These are phyloP conservation scores for Monascus ruber DNA, from an alignment of 2,329 filamentous ascomycete genomes.

Conservation along the genomic window DNA sequence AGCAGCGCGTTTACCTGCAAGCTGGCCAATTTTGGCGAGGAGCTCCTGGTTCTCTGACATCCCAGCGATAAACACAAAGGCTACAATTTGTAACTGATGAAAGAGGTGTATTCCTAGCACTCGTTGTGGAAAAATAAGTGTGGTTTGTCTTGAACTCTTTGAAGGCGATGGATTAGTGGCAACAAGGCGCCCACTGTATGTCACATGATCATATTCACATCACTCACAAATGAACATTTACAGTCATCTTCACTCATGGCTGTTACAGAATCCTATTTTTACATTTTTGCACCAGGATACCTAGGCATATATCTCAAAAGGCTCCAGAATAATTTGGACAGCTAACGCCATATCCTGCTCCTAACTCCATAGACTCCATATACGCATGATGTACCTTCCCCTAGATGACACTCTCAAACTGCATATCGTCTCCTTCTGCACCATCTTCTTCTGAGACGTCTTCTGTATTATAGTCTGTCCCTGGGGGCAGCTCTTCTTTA, in stretches of 20 bases:
- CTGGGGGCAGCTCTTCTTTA: constrained; percentile 41
- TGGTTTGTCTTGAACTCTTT: too few species aligned
- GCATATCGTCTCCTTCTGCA: constrained; percentile 53
- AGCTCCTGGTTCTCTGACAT: constrained; percentile 47
- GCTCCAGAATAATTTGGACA: too few species aligned
- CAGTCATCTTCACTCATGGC: too few species aligned
- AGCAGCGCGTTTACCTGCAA: constrained; percentile 36
- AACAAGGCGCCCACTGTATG: too few species aligned
- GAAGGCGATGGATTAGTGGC: too few species aligned
- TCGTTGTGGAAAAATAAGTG: too few species aligned
- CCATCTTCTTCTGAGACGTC: constrained; percentile 42
- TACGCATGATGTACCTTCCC: not conserved
- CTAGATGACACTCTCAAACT: constrained; percentile 67
- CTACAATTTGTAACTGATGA: not conserved
- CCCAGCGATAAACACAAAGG: constrained; percentile 8
- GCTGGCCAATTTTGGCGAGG: constrained; percentile 44
- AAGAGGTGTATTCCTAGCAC: not conserved
- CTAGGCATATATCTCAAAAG: too few species aligned
- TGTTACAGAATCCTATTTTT: too few species aligned
- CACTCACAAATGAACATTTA: too few species aligned
- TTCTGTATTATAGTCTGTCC: constrained; percentile 36
- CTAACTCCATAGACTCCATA: not conserved
- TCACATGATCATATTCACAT: too few species aligned
- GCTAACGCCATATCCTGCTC: constrained; percentile 7
- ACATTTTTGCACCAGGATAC: too few species aligned